Evolutionary conservation across 768 basidiomycete genomes (phyloP).

Genomic region (Vararia minispora): DNA sequence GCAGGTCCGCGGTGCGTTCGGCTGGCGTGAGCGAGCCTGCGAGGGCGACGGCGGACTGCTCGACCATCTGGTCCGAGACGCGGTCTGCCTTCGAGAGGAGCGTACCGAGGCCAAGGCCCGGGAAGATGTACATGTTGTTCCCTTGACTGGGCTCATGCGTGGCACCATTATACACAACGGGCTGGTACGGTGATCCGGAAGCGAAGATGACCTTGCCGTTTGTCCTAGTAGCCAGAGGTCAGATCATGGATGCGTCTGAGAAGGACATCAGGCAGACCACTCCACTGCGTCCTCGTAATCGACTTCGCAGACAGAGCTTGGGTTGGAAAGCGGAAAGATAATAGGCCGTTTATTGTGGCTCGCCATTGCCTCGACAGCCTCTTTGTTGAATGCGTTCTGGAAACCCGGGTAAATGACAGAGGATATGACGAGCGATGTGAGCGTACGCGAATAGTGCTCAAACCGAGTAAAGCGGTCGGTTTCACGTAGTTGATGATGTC

Average conservation of each 20-base stretch:
- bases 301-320: slow-evolving; percentile 70
- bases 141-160: slow-evolving; percentile 77
- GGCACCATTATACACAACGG: slow-evolving; percentile 42
- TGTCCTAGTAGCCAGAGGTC: slow-evolving; percentile 5
- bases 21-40: slow-evolving; percentile 59
- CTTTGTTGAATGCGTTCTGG: slow-evolving; percentile 64
- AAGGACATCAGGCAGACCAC: slow-evolving; percentile 31
- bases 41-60: slow-evolving; percentile 75
- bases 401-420: slow-evolving; percentile 7
- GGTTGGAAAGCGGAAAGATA: slow-evolving; percentile 90
- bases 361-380: slow-evolving; percentile 71
- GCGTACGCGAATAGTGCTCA: slow-evolving; percentile 66
- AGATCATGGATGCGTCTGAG: not conserved
- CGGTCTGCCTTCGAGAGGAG: slow-evolving; percentile 59
- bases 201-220: slow-evolving; percentile 77
- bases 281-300: slow-evolving; percentile 66
- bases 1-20: slow-evolving; percentile 51
- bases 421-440: not conserved
- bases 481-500: slow-evolving; percentile 75
- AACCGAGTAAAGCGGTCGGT: slow-evolving; percentile 81
- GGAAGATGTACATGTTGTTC: slow-evolving; percentile 90
- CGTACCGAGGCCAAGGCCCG: slow-evolving; percentile 66
- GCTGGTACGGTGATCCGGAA: slow-evolving; percentile 76
- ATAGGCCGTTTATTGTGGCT: slow-evolving; percentile 74
- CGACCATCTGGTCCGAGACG: slow-evolving; percentile 84